Evolutionary conservation across 2,329 filamentous ascomycete species (phyloP).

Genomic region (Orbilia oligospora): DNA sequence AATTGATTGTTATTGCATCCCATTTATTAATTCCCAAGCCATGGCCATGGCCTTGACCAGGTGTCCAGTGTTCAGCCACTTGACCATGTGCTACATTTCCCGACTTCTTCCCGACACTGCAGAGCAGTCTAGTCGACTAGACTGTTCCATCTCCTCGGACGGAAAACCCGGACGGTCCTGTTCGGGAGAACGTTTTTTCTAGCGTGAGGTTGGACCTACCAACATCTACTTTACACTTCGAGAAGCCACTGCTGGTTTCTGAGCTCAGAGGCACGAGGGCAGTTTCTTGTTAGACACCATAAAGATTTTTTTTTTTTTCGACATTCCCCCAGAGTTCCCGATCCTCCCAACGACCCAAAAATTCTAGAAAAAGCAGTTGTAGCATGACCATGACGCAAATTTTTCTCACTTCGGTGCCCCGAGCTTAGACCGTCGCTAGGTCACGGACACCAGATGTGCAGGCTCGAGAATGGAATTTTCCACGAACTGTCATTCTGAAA

Average conservation of each 20-base stretch:
- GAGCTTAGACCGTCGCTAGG: background rate
- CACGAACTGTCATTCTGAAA: conserved; percentile 16
- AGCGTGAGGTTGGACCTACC: conserved; percentile 37
- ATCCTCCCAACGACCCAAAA: conserved; percentile 7
- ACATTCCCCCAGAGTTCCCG: conserved; percentile 28
- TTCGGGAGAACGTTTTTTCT: conserved; percentile 11
- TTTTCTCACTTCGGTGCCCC: background rate
- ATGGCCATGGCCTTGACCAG: background rate
- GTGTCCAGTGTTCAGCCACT: conserved; percentile 11
- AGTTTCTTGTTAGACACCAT: conserved; percentile 9
- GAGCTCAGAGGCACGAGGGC: conserved; percentile 48
- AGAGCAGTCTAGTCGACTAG: background rate
- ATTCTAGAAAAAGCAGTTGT: conserved; percentile 1
- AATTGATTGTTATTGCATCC: conserved; percentile 37
- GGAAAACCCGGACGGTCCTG: conserved; percentile 37
- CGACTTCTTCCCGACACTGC: conserved; percentile 26
- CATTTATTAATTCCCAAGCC: conserved; percentile 18
- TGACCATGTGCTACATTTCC: conserved; percentile 15
- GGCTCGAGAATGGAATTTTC: conserved; percentile 25
- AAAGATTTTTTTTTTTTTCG: conserved; percentile 53
- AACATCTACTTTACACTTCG: conserved; percentile 23
- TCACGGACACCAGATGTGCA: background rate
- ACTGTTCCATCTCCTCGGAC: conserved; percentile 38
- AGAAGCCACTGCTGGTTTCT: conserved; percentile 38
- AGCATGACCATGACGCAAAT: conserved; percentile 44